phyloP scores from a whole-genome alignment of 345 rosid species.

The Arabis hirsuta region DNA sequence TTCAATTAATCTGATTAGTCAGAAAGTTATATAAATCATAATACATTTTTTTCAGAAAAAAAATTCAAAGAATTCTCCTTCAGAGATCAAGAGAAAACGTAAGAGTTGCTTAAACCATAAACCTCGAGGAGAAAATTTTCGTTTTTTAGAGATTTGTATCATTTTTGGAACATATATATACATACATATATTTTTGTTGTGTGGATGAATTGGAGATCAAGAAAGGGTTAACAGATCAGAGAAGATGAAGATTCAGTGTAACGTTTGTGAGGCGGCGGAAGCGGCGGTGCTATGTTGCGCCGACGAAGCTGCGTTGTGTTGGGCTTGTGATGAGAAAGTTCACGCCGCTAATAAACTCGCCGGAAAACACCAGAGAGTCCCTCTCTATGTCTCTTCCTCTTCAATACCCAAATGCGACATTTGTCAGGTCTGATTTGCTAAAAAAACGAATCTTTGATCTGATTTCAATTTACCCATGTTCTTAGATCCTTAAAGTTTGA shows the following conservation, averaged over 20 bases:
- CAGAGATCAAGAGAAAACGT: constrained; percentile 28
- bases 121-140: constrained; percentile 34
- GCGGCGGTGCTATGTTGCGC: constrained; percentile 96
- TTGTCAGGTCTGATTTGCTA: constrained; percentile 65
- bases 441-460: background rate
- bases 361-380: constrained; percentile 91
- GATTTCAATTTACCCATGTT: background rate
- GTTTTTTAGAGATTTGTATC: constrained; percentile 13
- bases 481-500: constrained; percentile 21
- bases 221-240: background rate
- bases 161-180: background rate
- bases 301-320: constrained; percentile 99
- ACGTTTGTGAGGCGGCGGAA: constrained; percentile 94
- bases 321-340: constrained; percentile 82
- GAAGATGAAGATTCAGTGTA: constrained; percentile 93
- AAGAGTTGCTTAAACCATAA: constrained; percentile 48
- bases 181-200: background rate
- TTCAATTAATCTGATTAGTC: background rate
- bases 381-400: constrained; percentile 67
- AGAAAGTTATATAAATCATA: constrained; percentile 15
- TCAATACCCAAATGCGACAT: constrained; percentile 93
- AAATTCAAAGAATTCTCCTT: background rate
- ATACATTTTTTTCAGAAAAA: background rate
- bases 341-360: constrained; percentile 99
- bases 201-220: constrained; percentile 26